These are phyloP conservation scores for Rhodomyrtus tomentosa DNA, from an alignment of 345 rosid genomes.

Conservation along the genomic window DNA sequence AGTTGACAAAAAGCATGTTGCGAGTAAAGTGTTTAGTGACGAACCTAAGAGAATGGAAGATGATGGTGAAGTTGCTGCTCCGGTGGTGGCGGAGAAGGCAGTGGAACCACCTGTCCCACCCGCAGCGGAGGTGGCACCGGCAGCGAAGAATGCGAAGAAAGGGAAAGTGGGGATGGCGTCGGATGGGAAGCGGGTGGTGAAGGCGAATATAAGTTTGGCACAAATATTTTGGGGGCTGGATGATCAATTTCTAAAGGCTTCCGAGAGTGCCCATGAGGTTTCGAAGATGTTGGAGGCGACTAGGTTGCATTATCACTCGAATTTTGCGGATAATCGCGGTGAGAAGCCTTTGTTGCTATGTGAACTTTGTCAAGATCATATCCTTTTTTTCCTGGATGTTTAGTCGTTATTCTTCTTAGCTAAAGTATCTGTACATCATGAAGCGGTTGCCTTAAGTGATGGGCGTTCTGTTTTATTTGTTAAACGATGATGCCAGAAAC, in stretches of 20 bases:
- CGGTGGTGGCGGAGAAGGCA: neutral
- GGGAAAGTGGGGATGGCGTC: constrained; percentile 15
- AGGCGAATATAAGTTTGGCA: constrained; percentile 21
- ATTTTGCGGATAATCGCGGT: constrained; percentile 95
- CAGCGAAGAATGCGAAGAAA: constrained; percentile 27
- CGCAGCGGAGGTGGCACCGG: neutral
- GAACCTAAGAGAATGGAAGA: constrained; percentile 20
- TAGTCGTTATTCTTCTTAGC: neutral
- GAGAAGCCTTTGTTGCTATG: neutral
- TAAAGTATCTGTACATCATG: neutral
- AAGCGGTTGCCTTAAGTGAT: neutral
- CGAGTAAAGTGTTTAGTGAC: constrained; percentile 23
- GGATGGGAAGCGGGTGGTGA: constrained; percentile 29
- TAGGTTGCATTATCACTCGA: constrained; percentile 93
- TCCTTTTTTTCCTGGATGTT: neutral
- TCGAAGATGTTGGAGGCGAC: constrained; percentile 96
- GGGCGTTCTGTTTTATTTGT: neutral
- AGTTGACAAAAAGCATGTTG: constrained; percentile 15
- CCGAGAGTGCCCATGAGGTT: constrained; percentile 85
- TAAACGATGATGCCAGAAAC: neutral
- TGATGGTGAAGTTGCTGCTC: constrained; percentile 1
- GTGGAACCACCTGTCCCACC: neutral
- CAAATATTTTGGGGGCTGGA: constrained; percentile 59
- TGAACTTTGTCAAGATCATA: neutral
- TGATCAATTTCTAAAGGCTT: constrained; percentile 84